Base-by-base conservation (phyloP, 768 basidiomycete genomes). In the Chiua virens region DNA sequence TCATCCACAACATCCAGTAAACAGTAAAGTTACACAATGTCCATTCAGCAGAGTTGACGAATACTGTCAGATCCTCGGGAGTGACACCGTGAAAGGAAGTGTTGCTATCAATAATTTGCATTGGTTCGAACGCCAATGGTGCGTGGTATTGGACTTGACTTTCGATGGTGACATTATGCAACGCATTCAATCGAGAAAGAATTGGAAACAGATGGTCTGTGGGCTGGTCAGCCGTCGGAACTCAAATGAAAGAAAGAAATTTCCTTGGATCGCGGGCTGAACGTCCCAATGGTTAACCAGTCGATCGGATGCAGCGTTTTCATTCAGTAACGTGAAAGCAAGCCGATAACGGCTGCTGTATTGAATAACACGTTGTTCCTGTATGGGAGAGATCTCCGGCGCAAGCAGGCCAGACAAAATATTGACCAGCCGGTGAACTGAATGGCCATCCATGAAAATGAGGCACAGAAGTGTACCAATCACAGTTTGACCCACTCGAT, bases 11-110 rank as follows among this genome's bases (percentile, higher is more conserved):
- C 17, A 3, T 55, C 8, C 35, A 41, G 22, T 1, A 27, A 30
- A 58, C 76, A 60, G 60, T 35, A 50, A 47, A 58, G 25, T 65
- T 59, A 94, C 95, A 93, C 43, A 99, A 64, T 13, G 87, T 89
- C 97, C 97, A 99, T 63, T 94, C 87, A 5, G 94, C 97, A 7
- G 92, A 92, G 62, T 99, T 99, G 37, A 99, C 78, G 63, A 99
- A 99, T 0, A 95, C 85, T 14, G 89, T 93, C 52, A 97, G 76
- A 61, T 96, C 85, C 57, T 94, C 93, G 45, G 83, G 81, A 2
- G 81, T 82, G 35, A 98, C 68, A 0, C 82, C 80, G 66, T 83
- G 83, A 9, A 67, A 62, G 8, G 64, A 70, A 23, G 72, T 62
- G 8, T 74, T 70, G 15, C 65, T 60, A 34, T 61, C 52, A 44